Conservation (phyloP, 441 rosid genomes). For the Lagerstroemia fauriei region DNA sequence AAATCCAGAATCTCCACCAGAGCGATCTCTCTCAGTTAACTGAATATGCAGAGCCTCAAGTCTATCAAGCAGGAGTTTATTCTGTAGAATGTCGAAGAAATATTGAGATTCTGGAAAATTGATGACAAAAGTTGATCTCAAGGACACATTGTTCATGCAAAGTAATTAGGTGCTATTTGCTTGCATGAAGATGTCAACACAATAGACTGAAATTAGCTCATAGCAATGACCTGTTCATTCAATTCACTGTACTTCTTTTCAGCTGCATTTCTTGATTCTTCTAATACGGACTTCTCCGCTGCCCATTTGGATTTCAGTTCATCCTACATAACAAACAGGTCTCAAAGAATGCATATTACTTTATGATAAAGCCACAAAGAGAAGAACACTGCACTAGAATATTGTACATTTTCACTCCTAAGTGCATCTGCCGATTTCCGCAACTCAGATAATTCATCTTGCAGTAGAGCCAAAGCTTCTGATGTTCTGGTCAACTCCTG, state of each 20-base stretch:
- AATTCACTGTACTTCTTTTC: slow-evolving; percentile 75
- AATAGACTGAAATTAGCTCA: not conserved
- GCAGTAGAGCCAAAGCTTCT: slow-evolving; percentile 64
- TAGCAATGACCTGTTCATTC: slow-evolving; percentile 70
- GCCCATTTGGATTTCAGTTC: slow-evolving; percentile 71
- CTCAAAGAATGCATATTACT: not conserved
- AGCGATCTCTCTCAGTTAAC: slow-evolving; percentile 73
- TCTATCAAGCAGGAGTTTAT: slow-evolving; percentile 76
- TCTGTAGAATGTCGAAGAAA: slow-evolving; percentile 49
- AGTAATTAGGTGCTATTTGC: not conserved
- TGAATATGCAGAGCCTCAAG: slow-evolving; percentile 92
- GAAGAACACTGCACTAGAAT: not conserved
- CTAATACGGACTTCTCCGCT: slow-evolving; percentile 58
- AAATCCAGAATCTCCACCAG: slow-evolving; percentile 50
- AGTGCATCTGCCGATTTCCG: slow-evolving; percentile 60
- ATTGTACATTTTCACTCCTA: slow-evolving; percentile 67
- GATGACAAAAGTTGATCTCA: not conserved
- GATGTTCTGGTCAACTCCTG: slow-evolving; percentile 91
- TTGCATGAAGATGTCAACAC: not conserved
- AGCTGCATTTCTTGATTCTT: slow-evolving; percentile 62
- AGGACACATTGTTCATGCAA: not conserved
- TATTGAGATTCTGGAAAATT: slow-evolving; percentile 5
- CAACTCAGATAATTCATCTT: slow-evolving; percentile 72
- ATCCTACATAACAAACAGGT: slow-evolving; percentile 44
- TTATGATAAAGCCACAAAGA: not conserved